phyloP scores from a whole-genome alignment of 2,329 filamentous ascomycete genomes.

The Alternaria rosae region DNA sequence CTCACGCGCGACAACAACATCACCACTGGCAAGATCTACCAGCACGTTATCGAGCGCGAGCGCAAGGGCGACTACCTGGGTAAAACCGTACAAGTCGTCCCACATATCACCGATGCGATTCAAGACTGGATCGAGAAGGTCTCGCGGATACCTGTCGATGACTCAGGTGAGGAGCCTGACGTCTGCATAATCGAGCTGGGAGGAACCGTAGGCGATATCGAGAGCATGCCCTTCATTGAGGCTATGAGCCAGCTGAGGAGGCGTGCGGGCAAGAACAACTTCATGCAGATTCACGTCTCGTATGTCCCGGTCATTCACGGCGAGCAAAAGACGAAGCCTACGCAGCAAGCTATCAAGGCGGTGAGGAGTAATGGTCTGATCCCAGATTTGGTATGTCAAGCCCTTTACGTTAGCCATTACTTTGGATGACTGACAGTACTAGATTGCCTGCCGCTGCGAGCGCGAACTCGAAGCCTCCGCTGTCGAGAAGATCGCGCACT shows the following conservation, averaged over 20 bases:
- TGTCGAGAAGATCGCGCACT: conserved; percentile 85
- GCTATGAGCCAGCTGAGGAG: conserved; percentile 81
- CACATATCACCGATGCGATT: conserved; percentile 89
- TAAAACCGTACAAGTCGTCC: conserved; percentile 88
- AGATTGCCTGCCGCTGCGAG: conserved; percentile 94
- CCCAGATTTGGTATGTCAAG: conserved; percentile 64
- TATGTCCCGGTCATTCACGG: conserved; percentile 79
- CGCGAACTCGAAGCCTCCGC: conserved; percentile 74
- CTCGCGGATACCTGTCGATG: conserved; percentile 83
- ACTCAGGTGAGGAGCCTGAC: conserved; percentile 81
- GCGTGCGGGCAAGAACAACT: conserved; percentile 77
- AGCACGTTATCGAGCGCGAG: conserved; percentile 82
- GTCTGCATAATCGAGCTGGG: conserved; percentile 84
- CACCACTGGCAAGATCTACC: conserved; percentile 96
- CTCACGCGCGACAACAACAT: conserved; percentile 92
- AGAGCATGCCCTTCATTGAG: conserved; percentile 87
- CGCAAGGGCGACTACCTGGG: conserved; percentile 81
- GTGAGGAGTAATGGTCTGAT: conserved; percentile 78
- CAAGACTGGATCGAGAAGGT: conserved; percentile 93
- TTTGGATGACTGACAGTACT: conserved; percentile 1
- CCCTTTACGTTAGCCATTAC: not conserved
- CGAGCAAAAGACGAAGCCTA: conserved; percentile 97
- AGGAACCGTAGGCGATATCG: conserved; percentile 80
- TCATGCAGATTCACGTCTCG: conserved; percentile 87
- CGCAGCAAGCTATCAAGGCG: conserved; percentile 86